Conservation (phyloP, 169 alveolate genomes). For the Babesia bigemina region DNA sequence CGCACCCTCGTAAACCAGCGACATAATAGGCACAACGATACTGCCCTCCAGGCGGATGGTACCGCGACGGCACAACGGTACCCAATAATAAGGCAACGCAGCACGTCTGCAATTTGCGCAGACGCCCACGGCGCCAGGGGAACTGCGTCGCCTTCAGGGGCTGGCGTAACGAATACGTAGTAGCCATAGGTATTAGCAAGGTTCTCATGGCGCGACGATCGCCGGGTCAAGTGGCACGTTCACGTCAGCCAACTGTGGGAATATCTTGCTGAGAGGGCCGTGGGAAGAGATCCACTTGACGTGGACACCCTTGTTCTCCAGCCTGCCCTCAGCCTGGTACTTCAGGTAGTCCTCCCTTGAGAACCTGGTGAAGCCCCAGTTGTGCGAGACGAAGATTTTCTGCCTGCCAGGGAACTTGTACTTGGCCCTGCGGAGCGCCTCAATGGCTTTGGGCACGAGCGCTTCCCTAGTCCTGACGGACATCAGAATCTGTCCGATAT, state of each 20-base stretch:
- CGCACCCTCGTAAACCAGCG: no score
- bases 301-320: constrained; percentile 87
- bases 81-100: no score
- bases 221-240: constrained; percentile 53
- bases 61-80: no score
- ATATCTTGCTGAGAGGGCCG: constrained; percentile 77
- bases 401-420: constrained; percentile 99
- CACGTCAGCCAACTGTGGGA: constrained; percentile 59
- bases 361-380: constrained; percentile 98
- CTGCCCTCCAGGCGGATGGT: no score
- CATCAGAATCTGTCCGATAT: constrained; percentile 94
- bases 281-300: constrained; percentile 83
- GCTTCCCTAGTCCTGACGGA: constrained; percentile 92
- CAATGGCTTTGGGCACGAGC: constrained; percentile 88
- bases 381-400: constrained; percentile 93
- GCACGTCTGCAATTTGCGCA: no score
- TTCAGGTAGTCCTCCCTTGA: constrained; percentile 92
- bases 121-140: no score
- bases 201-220: constrained; percentile 43
- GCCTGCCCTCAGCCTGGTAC: constrained; percentile 92
- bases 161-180: background rate
- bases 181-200: background rate
- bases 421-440: constrained; percentile 97
- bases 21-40: no score
- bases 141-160: no score